phyloP scores from a whole-genome alignment of 768 basidiomycete genomes.

The Piloderma croceum region DNA sequence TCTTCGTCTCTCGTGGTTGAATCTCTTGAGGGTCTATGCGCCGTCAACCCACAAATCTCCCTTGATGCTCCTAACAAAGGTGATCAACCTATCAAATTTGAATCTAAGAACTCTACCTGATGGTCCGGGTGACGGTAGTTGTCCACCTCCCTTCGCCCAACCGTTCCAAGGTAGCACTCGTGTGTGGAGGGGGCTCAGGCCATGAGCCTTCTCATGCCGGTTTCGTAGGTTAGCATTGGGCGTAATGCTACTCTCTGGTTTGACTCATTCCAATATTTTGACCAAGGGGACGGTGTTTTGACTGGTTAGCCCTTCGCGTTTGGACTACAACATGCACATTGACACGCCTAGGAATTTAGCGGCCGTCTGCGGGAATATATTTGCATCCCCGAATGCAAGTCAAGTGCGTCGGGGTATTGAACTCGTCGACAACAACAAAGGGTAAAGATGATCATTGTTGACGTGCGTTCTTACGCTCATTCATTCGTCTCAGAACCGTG shows the following conservation, averaged over 20 bases:
- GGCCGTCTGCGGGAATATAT: constrained; percentile 84
- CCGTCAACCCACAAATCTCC: constrained; percentile 63
- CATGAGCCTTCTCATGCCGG: constrained; percentile 90
- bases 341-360: no score
- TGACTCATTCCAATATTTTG: no score
- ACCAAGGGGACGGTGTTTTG: no score
- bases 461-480: neutral
- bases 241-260: no score
- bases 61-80: constrained; percentile 72
- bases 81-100: constrained; percentile 22
- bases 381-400: constrained; percentile 82
- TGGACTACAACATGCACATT: no score
- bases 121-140: constrained; percentile 35
- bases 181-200: constrained; percentile 83
- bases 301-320: constrained; percentile 3
- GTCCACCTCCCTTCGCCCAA: constrained; percentile 55
- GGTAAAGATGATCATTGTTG: constrained; percentile 36
- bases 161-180: constrained; percentile 62
- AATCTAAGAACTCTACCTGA: constrained; percentile 8
- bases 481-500: constrained; percentile 46
- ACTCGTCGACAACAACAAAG: constrained; percentile 63
- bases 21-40: constrained; percentile 67
- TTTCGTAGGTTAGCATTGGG: constrained; percentile 75
- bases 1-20: constrained; percentile 70
- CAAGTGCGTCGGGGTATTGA: constrained; percentile 83